phyloP scores from a whole-genome alignment of 352 stramenopile species.

The Phytophthora multivora region DNA sequence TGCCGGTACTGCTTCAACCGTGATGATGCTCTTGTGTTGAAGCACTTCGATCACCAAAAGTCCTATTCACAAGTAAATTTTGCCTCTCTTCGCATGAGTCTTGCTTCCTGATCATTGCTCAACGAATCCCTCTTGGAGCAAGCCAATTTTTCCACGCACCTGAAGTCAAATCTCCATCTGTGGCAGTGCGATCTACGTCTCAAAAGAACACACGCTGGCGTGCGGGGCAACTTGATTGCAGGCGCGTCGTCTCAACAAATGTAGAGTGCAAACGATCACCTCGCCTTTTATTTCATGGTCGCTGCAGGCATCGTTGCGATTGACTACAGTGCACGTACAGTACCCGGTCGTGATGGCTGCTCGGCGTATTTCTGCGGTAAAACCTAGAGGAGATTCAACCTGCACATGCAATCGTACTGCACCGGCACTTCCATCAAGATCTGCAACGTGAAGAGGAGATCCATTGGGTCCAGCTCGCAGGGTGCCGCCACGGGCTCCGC shows the following conservation, averaged over 20 bases:
- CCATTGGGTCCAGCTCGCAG: conserved; percentile 25
- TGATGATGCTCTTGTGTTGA: neutral
- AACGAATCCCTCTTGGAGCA: neutral
- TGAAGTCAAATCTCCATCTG: conserved; percentile 16
- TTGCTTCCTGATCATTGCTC: too few relatives aligned
- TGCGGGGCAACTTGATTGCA: conserved; percentile 5
- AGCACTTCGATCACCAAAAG: conserved; percentile 6
- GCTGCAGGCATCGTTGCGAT: neutral
- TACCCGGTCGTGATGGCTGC: neutral
- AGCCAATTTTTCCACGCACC: conserved; percentile 11
- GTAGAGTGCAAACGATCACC: neutral
- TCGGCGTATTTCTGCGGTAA: neutral
- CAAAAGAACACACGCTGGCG: conserved; percentile 17
- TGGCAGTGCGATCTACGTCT: neutral
- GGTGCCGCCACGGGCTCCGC: conserved; percentile 11
- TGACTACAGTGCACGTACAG: neutral
- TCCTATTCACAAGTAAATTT: neutral
- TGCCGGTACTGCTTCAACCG: too few relatives aligned
- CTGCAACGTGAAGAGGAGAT: conserved; percentile 47
- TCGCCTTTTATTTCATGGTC: conserved; percentile 19
- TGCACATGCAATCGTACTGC: conserved; percentile 51
- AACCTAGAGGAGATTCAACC: conserved; percentile 47
- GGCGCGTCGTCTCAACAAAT: conserved; percentile 10
- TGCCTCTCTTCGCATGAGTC: too few relatives aligned
- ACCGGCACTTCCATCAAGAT: conserved; percentile 49